These are phyloP conservation scores for Lepiota subincarnata DNA, from an alignment of 768 basidiomycete species.

Conservation along the genomic window DNA sequence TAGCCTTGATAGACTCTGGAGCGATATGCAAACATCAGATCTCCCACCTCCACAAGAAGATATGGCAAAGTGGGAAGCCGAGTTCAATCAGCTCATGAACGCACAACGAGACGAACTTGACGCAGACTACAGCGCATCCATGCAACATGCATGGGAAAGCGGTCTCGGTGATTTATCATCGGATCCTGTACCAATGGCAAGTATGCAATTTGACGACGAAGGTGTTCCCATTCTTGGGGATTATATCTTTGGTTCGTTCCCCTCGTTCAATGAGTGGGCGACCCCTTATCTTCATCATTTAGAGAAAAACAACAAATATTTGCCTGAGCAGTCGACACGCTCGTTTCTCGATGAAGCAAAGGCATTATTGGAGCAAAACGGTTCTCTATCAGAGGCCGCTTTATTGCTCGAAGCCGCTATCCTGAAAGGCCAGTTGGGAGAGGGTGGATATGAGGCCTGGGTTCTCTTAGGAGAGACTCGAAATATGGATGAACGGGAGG, in stretches of 20 bases:
- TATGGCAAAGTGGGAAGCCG: conserved; percentile 76
- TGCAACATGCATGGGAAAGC: conserved; percentile 63
- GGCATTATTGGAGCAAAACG: conserved; percentile 69
- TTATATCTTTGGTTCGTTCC: conserved; percentile 68
- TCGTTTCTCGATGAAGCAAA: conserved; percentile 74
- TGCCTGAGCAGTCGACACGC: conserved; percentile 42
- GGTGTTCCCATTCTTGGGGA: conserved; percentile 71
- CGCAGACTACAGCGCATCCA: conserved; percentile 50
- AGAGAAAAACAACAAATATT: conserved; percentile 73
- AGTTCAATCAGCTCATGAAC: conserved; percentile 77
- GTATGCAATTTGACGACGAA: conserved; percentile 56
- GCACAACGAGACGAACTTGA: conserved; percentile 61
- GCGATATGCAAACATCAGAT: conserved; percentile 54
- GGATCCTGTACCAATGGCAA: conserved; percentile 19
- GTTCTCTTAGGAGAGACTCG: conserved; percentile 86
- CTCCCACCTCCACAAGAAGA: conserved; percentile 57
- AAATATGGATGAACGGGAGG: conserved; percentile 86
- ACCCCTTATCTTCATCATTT: conserved; percentile 7
- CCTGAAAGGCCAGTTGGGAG: conserved; percentile 73
- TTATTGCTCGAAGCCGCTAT: conserved; percentile 90
- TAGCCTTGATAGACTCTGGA: conserved; percentile 49
- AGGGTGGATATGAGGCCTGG: conserved; percentile 88
- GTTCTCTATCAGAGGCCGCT: conserved; percentile 83
- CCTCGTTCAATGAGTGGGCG: background rate
- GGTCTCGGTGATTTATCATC: conserved; percentile 42